phyloP scores from a whole-genome alignment of 106 monocot species.

The Narthecium ossifragum region DNA sequence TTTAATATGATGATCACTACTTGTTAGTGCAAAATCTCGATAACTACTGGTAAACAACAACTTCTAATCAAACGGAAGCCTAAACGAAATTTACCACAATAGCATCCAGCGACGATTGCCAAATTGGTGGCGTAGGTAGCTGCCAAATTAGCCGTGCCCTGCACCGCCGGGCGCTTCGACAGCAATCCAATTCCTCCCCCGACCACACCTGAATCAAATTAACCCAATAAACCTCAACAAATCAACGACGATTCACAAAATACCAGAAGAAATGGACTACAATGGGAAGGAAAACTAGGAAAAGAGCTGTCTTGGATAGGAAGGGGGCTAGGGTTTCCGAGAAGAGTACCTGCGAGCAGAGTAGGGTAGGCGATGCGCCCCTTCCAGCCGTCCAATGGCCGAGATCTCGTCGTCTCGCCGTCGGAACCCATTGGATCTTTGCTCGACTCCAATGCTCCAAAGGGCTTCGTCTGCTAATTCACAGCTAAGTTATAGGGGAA shows the following conservation, averaged over 20 bases:
- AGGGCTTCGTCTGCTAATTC: no score
- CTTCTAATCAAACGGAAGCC: neutral
- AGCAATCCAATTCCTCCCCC: conserved; percentile 59
- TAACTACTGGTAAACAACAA: no score
- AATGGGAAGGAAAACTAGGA: neutral
- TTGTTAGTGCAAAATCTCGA: no score
- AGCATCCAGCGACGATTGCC: conserved; percentile 71
- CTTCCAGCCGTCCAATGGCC: conserved; percentile 44
- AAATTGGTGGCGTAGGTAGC: conserved; percentile 64
- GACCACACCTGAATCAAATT: conserved; percentile 34
- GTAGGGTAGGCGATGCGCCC: conserved; percentile 50
- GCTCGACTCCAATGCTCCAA: conserved; percentile 1
- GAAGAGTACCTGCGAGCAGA: conserved; percentile 30
- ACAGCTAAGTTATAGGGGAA: no score
- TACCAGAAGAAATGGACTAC: no score
- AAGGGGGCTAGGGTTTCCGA: neutral
- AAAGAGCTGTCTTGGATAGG: neutral
- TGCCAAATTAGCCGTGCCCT: conserved; percentile 27
- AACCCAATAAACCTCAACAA: no score
- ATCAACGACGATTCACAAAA: no score
- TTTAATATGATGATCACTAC: no score
- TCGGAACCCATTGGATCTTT: neutral
- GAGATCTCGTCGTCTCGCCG: neutral
- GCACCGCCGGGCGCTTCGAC: conserved; percentile 58
- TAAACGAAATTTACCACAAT: conserved; percentile 54